Evolutionary conservation across 2,329 filamentous ascomycete species (phyloP).

Genomic region (Stylonectria norvegica): DNA sequence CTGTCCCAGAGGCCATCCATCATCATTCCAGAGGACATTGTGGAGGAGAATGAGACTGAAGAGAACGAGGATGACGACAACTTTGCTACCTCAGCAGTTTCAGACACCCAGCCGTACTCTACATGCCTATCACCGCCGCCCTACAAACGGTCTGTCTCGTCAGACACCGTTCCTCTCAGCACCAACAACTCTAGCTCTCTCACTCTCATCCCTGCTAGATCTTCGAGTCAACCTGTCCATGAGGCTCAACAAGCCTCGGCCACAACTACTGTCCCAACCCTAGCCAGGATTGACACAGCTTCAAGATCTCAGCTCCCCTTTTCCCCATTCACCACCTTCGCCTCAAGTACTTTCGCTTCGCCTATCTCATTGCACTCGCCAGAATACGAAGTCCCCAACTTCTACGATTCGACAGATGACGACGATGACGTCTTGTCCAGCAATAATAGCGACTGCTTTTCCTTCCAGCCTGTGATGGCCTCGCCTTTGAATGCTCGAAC

Average conservation of each 20-base stretch:
- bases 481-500: conserved; percentile 16
- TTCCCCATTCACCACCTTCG: too few relatives aligned
- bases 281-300: conserved; percentile 22
- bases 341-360: conserved; percentile 30
- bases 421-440: conserved; percentile 38
- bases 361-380: conserved; percentile 37
- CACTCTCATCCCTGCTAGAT: conserved; percentile 21
- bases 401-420: conserved; percentile 46
- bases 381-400: conserved; percentile 42
- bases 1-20: conserved; percentile 31
- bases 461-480: conserved; percentile 20
- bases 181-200: conserved; percentile 23
- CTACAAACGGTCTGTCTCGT: conserved; percentile 36
- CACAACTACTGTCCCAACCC: conserved; percentile 18
- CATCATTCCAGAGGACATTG: conserved; percentile 35
- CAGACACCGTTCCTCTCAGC: conserved; percentile 26
- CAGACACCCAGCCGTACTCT: conserved; percentile 42
- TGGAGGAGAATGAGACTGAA: conserved; percentile 46
- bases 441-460: conserved; percentile 35
- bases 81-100: conserved; percentile 52
- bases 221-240: conserved; percentile 10
- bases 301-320: conserved; percentile 24
- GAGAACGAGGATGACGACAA: conserved; percentile 61
- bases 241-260: conserved; percentile 14
- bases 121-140: conserved; percentile 54